These are phyloP conservation scores for Gracilaria caudata DNA, from an alignment of 23 red algal genomes.

Conservation along the genomic window DNA sequence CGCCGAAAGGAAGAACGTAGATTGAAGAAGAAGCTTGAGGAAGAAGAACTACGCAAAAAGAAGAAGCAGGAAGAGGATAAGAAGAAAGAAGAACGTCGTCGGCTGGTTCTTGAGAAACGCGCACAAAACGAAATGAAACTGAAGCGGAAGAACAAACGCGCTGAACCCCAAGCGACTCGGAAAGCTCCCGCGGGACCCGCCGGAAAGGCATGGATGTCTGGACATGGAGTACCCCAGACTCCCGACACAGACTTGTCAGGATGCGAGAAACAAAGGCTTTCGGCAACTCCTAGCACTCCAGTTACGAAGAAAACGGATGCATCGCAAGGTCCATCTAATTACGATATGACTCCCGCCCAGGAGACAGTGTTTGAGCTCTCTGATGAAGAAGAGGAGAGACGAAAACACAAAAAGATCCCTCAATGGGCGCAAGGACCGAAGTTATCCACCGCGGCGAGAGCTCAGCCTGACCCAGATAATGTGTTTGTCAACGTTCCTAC, in stretches of 20 bases:
- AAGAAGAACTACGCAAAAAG: conserved; percentile 34
- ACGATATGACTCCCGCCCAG: conserved; percentile 39
- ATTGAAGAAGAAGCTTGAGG: conserved; percentile 32
- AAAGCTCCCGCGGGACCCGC: not conserved
- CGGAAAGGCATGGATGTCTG: not conserved
- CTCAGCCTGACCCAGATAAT: conserved; percentile 52
- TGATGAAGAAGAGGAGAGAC: conserved; percentile 53
- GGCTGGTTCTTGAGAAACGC: conserved; percentile 28
- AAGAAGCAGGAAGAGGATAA: conserved; percentile 61
- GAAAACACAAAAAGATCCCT: conserved; percentile 48
- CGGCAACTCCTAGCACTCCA: not conserved
- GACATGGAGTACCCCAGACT: not conserved
- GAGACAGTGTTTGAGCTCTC: conserved; percentile 38
- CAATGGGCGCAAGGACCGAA: conserved; percentile 35
- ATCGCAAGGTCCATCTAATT: not conserved
- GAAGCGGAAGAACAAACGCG: conserved; percentile 1
- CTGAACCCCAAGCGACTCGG: not conserved
- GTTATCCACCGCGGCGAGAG: conserved; percentile 5
- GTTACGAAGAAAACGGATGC: not conserved
- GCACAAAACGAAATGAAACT: conserved; percentile 31
- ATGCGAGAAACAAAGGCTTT: not conserved
- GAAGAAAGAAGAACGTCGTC: conserved; percentile 61
- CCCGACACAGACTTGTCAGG: not conserved
- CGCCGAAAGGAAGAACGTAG: conserved; percentile 36
- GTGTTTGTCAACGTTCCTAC: conserved; percentile 48